Conservation (phyloP, 2,329 filamentous ascomycete genomes). For the Colletotrichum lini region DNA sequence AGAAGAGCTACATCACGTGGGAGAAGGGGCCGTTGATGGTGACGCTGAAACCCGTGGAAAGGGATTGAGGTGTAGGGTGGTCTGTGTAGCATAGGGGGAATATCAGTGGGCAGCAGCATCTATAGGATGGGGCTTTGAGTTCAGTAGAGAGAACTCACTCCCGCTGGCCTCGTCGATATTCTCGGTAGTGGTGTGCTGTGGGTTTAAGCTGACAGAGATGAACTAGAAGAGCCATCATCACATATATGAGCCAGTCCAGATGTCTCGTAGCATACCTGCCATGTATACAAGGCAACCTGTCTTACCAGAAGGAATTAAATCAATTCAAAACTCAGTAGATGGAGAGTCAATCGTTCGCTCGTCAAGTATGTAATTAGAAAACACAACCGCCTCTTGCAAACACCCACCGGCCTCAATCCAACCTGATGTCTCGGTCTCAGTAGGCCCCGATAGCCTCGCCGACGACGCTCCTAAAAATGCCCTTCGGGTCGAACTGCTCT, state of each 20-base stretch:
- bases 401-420: too few species aligned
- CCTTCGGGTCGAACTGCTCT: constrained; percentile 63
- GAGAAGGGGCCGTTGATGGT: constrained; percentile 40
- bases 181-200: too few species aligned
- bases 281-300: too few species aligned
- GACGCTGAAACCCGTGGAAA: constrained; percentile 25
- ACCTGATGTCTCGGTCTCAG: background rate
- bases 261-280: too few species aligned
- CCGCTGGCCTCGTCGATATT: too few species aligned
- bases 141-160: background rate
- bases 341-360: too few species aligned
- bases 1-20: constrained; percentile 59
- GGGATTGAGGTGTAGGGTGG: background rate
- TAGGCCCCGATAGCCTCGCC: constrained; percentile 65
- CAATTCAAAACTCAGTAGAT: background rate
- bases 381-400: too few species aligned
- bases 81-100: background rate
- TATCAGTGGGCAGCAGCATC: background rate
- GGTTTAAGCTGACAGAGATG: too few species aligned
- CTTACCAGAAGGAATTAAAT: background rate
- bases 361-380: too few species aligned
- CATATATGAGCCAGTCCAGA: too few species aligned
- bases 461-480: constrained; percentile 62
- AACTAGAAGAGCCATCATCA: too few species aligned
- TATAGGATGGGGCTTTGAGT: background rate